Base-by-base conservation (phyloP, 2,329 filamentous ascomycete genomes). In the Huntiella bhutanensis region DNA sequence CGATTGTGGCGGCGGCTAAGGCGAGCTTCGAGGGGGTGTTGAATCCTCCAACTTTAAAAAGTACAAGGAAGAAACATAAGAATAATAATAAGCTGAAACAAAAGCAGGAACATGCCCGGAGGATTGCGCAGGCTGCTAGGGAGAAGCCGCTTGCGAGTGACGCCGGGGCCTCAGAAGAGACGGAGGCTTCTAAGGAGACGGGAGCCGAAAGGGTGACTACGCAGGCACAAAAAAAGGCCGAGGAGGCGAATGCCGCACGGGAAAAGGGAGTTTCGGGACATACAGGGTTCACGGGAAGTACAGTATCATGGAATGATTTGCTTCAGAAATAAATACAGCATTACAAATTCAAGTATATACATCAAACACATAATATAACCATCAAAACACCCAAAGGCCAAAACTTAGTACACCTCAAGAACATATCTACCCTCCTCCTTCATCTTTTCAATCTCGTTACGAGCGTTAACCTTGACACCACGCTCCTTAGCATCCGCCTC, bases 361-460 rank as follows among this genome's bases (percentile, higher is more conserved):
- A 22, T 34, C 17, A 16, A 36, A 12, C 35, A 36, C 35, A 15
- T 10, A 28, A 28, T 6, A 13, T 22, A 11, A 3, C 12, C 7
- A 4, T 37, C 32, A 37, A 37, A 12, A n/a, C 3, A 22, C 3
- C 32, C 11, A 8, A 17, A 41, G 17, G 5, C 17, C 17, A 4
- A 19, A 7, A 46, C 41, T 52, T 83, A 96, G 64, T 96, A 96
- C 47, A 96, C 91, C 67, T 98, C 91, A 47, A 98, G 71, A 45
- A 98, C 88, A 65, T 96, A 98, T 59, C 91, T 73, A 52, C 82
- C 75, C 56, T 85, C 80, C 62, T 98, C 91, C 80, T 98, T 98
- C 56, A 98, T 68, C 65, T 81, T 80, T 70, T 98, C 92, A 67
- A 98, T 96, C 71, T 92, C 86, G 71, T 87, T 87, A 55, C 71